Base-by-base conservation (phyloP, 2,329 filamentous ascomycete genomes). In the Rasamsonia emersonii region DNA sequence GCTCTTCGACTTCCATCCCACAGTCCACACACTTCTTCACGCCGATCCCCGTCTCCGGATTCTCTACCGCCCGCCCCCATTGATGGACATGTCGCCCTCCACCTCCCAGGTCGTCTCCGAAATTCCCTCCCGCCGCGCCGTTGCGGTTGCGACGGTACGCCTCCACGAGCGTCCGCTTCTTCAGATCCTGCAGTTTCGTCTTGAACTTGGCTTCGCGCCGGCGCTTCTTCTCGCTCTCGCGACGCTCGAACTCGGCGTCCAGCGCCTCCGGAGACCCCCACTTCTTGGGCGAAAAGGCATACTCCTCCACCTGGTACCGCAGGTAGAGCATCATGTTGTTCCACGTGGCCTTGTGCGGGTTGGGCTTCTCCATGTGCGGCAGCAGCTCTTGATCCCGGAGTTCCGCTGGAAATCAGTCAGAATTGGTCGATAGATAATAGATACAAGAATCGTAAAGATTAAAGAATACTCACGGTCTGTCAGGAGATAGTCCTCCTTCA, bases 301-400 rank as follows among this genome's bases (percentile, higher is more conserved):
- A 95, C 35, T 86, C 86, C 53, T 98, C 91, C 2, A 98, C 84
- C 53, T 98, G 91, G 39, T 77, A 93, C 1, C 91, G 81, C 14
- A 98, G 68, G 54, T 91, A 98, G 2, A 98, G 73, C 80, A 94
- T 94, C 91, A 98, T 98, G 65, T 93, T 86, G 58, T 95, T 86
- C 85, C 86, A 98, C 37, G 88, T 86, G 0, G 82, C 78, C 56
- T 95, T 95, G 62, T 95, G 91, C 1, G 91, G 91, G 49, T 98
- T 98, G 1, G 91, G 89, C 19, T 80, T 79, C 33, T 83, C 82
- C 6, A 98, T 70, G 55, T 93, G 88, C 0, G 89, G 89, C 0
- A 98, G 69, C 2, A 98, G 67, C 10, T 88, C 82, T 36, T 77
- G 73, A 50, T 98, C 91, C 47, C 82, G 81, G n/a, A 98, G 71